Evolutionary conservation across 352 stramenopile genomes (phyloP), one percentile per base, ranked within the genome.

Genomic region (Globisporangium barbulae): DNA sequence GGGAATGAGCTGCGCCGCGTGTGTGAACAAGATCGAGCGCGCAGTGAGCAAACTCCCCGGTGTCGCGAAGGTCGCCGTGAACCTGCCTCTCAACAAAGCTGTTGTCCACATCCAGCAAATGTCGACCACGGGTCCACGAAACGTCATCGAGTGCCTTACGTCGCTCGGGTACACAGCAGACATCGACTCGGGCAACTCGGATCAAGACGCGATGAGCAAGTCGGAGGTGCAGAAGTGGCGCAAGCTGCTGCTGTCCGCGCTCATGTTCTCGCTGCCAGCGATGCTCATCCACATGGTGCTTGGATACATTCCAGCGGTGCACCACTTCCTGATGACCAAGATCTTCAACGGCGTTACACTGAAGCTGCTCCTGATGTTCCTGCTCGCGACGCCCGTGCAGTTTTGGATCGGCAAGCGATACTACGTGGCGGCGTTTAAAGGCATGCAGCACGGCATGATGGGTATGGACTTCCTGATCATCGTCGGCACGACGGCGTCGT

Each of bases 381-480:
- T 94, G 49, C 56, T 96, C 25, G 73, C 84, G 10, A 96, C 89
- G 12, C 87, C 89, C 2, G 81, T 96, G 6, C 89, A 96, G 56
- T 96, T 96, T 68, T 76, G 79, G 30, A 81, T 94, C 1, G 89
- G 89, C 6, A 61, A 71, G 37, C 78, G 88, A 3, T 96, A 91
- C 67, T 94, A 96, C 67, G 72, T 91, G 49, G 88, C 81, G 0
- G 85, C 88, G 4, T 94, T 78, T 69, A 93, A 93, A 56, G 85
- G 87, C 12, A 41, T 95, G 13, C 77, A 90, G 67, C 88, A 95
- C 55, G 82, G 88, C 1, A 88, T 91, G 57, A 91, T 94, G 76
- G 88, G 88, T n/a, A 96, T 96, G 88, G 86, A 93, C 58, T 96
- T 96, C 59, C 63, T 96, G 33, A 87, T 96, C 33, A 85, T 93